Conservation (phyloP, 208 protist genomes). For the Crithidia sp. region DNA sequence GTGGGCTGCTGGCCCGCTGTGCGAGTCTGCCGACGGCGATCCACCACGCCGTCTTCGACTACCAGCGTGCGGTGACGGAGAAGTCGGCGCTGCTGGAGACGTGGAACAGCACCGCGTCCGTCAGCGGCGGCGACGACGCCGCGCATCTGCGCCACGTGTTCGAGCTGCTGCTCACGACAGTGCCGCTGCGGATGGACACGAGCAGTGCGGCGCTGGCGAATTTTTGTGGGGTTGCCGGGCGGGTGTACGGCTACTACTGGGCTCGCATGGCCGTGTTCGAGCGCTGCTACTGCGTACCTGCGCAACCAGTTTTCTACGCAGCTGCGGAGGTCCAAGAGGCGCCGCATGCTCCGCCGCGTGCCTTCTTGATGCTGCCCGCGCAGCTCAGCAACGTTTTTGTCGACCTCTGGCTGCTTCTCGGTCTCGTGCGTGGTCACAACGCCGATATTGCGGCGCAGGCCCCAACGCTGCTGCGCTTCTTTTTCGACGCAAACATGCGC, state of each 20-base stretch:
- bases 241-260: constrained; percentile 28
- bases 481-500: constrained; percentile 28
- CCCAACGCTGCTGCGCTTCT: constrained; percentile 8
- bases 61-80: background rate
- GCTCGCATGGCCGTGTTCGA: constrained; percentile 32
- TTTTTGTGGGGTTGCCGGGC: constrained; percentile 9
- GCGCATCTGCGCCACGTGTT: constrained; percentile 8
- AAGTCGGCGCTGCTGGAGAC: background rate
- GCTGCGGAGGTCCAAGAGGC: constrained; percentile 9
- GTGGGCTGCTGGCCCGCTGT: constrained; percentile 7
- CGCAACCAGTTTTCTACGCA: background rate
- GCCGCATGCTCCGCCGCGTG: constrained; percentile 7
- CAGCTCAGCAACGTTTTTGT: constrained; percentile 16
- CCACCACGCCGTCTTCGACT: constrained; percentile 1
- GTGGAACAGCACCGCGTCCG: constrained; percentile 1
- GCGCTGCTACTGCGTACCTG: constrained; percentile 12
- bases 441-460: background rate
- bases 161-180: constrained; percentile 6
- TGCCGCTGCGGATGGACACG: background rate
- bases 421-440: constrained; percentile 2
- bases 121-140: background rate
- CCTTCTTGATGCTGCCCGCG: constrained; percentile 29
- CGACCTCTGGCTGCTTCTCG: constrained; percentile 23
- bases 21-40: background rate
- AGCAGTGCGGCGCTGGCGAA: constrained; percentile 1